Evolutionary conservation across 139 green algal species (phyloP).

Genomic region (Volvox africanus): DNA sequence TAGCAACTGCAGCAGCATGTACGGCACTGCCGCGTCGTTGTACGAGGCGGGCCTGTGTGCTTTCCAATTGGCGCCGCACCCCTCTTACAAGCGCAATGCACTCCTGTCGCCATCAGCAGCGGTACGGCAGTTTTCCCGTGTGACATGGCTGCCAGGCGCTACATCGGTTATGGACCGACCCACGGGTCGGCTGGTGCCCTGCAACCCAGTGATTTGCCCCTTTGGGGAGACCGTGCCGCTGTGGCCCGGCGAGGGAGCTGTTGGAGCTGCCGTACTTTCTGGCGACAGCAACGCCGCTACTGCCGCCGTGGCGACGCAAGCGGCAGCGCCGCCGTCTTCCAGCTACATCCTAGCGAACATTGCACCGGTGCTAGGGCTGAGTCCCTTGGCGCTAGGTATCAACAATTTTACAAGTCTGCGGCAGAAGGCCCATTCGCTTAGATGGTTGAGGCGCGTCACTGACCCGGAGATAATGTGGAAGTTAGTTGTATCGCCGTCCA

Average conservation of each 20-base stretch:
- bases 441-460: slow-evolving; percentile 2
- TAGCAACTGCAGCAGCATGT: slow-evolving; percentile 5
- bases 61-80: slow-evolving; percentile 24
- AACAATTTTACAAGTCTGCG: background rate
- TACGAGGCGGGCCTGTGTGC: slow-evolving; percentile 5
- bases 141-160: slow-evolving; percentile 10
- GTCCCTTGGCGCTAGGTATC: slow-evolving; percentile 13
- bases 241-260: background rate
- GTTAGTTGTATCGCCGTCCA: background rate
- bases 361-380: slow-evolving; percentile 22
- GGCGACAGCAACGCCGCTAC: background rate
- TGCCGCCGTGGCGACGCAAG: background rate
- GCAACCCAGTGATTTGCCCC: background rate
- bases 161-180: background rate
- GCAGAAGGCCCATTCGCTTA: background rate
- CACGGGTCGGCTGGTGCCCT: background rate
- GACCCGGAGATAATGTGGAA: background rate
- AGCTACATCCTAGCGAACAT: background rate
- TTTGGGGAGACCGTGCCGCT: background rate
- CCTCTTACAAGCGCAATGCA: background rate
- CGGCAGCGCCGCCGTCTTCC: no score
- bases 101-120: background rate
- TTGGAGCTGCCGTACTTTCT: background rate
- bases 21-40: slow-evolving; percentile 13
- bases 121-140: background rate